These are phyloP conservation scores for Diplodia sapinea DNA, from an alignment of 2,329 filamentous ascomycete species.

Conservation along the genomic window DNA sequence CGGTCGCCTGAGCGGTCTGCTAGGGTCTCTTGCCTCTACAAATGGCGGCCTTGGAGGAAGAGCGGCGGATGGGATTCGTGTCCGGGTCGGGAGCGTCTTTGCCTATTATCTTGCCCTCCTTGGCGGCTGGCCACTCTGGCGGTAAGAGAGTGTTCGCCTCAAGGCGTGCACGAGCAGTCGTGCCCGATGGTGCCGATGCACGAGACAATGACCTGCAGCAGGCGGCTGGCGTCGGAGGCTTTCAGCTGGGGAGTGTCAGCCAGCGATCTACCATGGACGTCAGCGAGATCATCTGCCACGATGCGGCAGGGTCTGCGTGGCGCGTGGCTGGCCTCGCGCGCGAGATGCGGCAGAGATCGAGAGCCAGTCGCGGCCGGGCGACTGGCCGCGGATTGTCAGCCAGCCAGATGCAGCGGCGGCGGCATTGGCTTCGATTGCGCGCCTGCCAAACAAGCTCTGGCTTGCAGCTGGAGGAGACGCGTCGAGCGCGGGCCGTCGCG, in stretches of 20 bases:
- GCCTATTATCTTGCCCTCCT: constrained; percentile 21
- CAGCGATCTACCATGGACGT: constrained; percentile 7
- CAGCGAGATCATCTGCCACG: constrained; percentile 28
- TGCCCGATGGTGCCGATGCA: background rate
- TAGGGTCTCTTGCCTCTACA: background rate
- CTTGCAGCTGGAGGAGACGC: constrained; percentile 4
- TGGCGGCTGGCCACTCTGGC: constrained; percentile 25
- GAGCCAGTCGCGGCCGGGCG: background rate
- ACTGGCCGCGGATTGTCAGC: background rate
- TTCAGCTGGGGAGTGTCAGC: constrained; percentile 16
- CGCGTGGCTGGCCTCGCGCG: background rate
- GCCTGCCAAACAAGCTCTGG: constrained; percentile 23
- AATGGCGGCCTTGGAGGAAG: constrained; percentile 8
- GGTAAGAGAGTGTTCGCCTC: background rate
- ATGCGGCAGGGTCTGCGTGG: constrained; percentile 10
- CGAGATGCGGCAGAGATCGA: background rate
- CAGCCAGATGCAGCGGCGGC: background rate
- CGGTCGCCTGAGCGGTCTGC: constrained; percentile 12
- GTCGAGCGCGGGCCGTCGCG: background rate
- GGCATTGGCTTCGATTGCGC: constrained; percentile 10
- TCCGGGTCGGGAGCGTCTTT: constrained; percentile 2
- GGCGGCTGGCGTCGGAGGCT: constrained; percentile 5
- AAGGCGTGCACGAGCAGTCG: constrained; percentile 15
- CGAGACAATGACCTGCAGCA: constrained; percentile 25
- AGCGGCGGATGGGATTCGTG: background rate